Evolutionary conservation across 2,329 filamentous ascomycete genomes (phyloP).

Genomic region (Paecilomyces fulvus): DNA sequence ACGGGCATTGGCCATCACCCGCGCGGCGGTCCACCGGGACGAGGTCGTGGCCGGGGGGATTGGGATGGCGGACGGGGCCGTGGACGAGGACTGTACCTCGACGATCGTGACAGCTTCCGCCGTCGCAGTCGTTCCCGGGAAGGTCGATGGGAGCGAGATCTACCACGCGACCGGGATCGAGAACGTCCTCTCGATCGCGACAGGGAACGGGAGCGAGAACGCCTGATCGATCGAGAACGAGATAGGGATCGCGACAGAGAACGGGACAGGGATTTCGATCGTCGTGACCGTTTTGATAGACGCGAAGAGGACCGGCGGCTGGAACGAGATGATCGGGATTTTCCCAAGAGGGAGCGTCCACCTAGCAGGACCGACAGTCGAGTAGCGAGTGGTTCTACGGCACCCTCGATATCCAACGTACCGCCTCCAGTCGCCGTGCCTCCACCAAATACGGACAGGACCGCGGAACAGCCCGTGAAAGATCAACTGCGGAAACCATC

Average conservation of each 20-base stretch:
- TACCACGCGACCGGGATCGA: constrained; percentile 19
- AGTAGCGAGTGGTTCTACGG: constrained; percentile 16
- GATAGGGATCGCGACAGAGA: constrained; percentile 28
- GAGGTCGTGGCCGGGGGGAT: constrained; percentile 36
- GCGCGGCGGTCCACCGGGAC: constrained; percentile 26
- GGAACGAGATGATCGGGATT: constrained; percentile 22
- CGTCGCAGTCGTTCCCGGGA: constrained; percentile 38
- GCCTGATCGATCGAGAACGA: constrained; percentile 25
- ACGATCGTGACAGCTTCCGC: constrained; percentile 36
- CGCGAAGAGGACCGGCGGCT: constrained; percentile 25
- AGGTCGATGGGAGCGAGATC: constrained; percentile 33
- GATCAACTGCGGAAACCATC: constrained; percentile 19
- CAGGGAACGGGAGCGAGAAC: constrained; percentile 13
- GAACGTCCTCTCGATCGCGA: constrained; percentile 23
- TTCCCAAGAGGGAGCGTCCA: constrained; percentile 34
- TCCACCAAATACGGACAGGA: constrained; percentile 13
- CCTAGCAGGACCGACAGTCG: constrained; percentile 23
- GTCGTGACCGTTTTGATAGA: constrained; percentile 26
- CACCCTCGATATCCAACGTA: constrained; percentile 8
- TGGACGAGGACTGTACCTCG: constrained; percentile 30
- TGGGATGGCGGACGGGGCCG: constrained; percentile 37
- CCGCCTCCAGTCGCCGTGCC: constrained; percentile 6
- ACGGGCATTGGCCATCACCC: constrained; percentile 23
- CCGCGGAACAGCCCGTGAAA: constrained; percentile 13
- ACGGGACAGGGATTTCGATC: constrained; percentile 23